Conservation (phyloP, 2,329 filamentous ascomycete genomes). For the Rasamsonia emersonii region DNA sequence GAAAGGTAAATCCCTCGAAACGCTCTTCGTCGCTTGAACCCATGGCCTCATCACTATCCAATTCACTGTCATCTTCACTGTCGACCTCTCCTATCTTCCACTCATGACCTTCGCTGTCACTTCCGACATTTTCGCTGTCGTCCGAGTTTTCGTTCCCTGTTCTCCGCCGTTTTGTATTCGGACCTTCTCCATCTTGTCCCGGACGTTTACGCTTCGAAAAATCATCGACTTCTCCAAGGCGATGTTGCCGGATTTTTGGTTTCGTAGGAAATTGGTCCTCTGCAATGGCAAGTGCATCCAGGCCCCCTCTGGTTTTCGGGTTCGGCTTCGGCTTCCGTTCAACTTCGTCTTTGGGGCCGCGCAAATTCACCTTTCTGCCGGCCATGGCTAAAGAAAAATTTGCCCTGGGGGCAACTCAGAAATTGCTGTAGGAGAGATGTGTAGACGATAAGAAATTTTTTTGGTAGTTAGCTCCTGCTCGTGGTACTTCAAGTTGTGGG, state of each 20-base stretch:
- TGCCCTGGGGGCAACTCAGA: too few species aligned
- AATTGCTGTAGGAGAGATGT: too few species aligned
- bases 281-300: conserved; percentile 60
- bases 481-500: too few species aligned
- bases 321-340: conserved; percentile 31
- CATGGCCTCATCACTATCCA: conserved; percentile 75
- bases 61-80: conserved; percentile 58
- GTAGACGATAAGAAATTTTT: too few species aligned
- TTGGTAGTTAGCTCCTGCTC: too few species aligned
- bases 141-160: conserved; percentile 36
- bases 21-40: conserved; percentile 79
- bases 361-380: conserved; percentile 31
- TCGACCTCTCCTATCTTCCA: conserved; percentile 69
- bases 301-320: conserved; percentile 41
- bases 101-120: conserved; percentile 76
- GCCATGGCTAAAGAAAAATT: conserved; percentile 29
- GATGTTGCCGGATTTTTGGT: conserved; percentile 46
- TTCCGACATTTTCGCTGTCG: conserved; percentile 59
- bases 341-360: conserved; percentile 28
- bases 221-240: conserved; percentile 51
- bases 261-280: conserved; percentile 47
- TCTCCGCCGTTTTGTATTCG: conserved; percentile 37
- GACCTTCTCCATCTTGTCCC: conserved; percentile 32
- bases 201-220: conserved; percentile 35
- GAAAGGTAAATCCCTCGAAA: conserved; percentile 68